Evolutionary conservation across 345 rosid genomes (phyloP), one percentile per base, ranked within the genome.

Genomic region (Hibiscus mutabilis): DNA sequence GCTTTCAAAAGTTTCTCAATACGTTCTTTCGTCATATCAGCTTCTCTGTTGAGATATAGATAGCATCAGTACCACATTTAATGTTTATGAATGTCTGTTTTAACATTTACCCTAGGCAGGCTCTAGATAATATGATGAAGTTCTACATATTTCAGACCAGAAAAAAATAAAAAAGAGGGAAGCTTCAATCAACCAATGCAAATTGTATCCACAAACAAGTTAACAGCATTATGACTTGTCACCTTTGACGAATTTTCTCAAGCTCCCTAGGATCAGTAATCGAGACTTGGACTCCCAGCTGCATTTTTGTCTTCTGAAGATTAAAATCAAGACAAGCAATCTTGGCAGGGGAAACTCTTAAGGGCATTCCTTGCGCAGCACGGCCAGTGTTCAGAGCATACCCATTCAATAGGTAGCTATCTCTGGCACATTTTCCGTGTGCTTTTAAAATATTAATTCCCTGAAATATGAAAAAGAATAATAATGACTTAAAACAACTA

Each of bases 341-440:
- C 83, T 79, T 92, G 47, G 99, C 91, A 53, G 98, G 89, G 57
- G 94, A 81, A 71, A 92, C 99, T 80, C 90, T 86, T 64, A 86
- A 70, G 59, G 96, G 98, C 97, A 96, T 92, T 76, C 98, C 98
- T 83, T 91, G 99, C 27, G 98, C 97, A 77, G 97, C 96, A 74
- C 95, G 93, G 2, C 96, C 97, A 68, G 97, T 87, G 73, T 91
- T 87, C 71, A 96, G 82, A 31, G 98, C 99, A 79, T 92, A 91
- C 7, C 99, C 99, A 76, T 91, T 89, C 81, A 96, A 79, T 72
- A 96, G 79, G 76, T 86, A 91, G 82, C 98, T 96, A 12, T 91
- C 97, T 79, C 81, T 92, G 35, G 96, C 98, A 79, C 98, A 91
- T 82, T 89, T 81, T 10, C 96, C 98, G 79, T 96, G 99, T 72